Conservation (phyloP, 345 rosid genomes). For the Populus pruinosa region DNA sequence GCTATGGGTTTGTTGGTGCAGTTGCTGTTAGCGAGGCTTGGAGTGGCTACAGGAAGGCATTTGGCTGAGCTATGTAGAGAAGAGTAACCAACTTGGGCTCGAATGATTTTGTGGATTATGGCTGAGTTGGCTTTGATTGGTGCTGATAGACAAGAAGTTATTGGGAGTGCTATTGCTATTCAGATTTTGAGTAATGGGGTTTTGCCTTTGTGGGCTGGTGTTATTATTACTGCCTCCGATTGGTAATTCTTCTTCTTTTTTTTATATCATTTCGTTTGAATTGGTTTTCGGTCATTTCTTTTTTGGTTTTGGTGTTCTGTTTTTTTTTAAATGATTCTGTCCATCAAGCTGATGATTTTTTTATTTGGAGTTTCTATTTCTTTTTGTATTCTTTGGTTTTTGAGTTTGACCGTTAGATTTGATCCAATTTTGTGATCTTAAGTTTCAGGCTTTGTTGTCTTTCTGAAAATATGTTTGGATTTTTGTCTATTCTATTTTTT, state of each 20-base stretch:
- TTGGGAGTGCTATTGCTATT: slow-evolving; percentile 86
- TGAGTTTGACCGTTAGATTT: too few relatives aligned
- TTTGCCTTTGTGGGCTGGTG: slow-evolving; percentile 33
- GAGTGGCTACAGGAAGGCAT: slow-evolving; percentile 86
- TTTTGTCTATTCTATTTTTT: too few relatives aligned
- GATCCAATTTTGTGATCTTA: too few relatives aligned
- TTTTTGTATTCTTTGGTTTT: too few relatives aligned
- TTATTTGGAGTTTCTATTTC: too few relatives aligned
- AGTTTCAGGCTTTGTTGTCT: too few relatives aligned
- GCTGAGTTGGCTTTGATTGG: slow-evolving; percentile 88
- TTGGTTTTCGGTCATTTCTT: neutral
- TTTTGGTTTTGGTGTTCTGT: neutral
- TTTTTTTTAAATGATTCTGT: neutral
- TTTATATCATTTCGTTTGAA: neutral
- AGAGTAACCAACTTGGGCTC: slow-evolving; percentile 86
- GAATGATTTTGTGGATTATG: slow-evolving; percentile 78
- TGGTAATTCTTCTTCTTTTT: slow-evolving; percentile 9
- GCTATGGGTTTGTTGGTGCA: slow-evolving; percentile 87
- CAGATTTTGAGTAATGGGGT: slow-evolving; percentile 21
- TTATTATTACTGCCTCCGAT: slow-evolving; percentile 21
- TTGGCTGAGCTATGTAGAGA: slow-evolving; percentile 90
- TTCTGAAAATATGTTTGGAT: too few relatives aligned
- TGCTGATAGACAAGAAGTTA: slow-evolving; percentile 90
- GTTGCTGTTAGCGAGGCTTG: slow-evolving; percentile 83
- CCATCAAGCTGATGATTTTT: neutral